Percentiles rank a stretch among this genome's conserved stretches.
Conservation (phyloP, 2,329 filamentous ascomycete species). For the Chaetomiaceae sp. region DNA sequence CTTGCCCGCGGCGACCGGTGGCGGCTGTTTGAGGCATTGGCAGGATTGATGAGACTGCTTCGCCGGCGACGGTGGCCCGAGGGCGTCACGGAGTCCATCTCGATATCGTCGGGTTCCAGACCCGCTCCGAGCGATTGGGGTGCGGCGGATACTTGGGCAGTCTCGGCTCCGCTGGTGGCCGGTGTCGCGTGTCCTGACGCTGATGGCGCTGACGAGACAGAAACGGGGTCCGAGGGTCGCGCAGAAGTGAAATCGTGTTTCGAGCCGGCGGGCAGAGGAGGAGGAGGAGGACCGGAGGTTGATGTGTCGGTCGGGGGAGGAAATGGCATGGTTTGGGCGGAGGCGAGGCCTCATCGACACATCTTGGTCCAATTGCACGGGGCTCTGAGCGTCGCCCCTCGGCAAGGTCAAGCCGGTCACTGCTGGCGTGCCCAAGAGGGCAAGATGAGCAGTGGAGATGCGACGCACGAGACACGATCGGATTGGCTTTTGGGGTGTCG, state of each 20-base stretch:
- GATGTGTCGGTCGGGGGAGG: slow-evolving; percentile 5
- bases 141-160: slow-evolving; percentile 1
- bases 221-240: neutral
- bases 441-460: slow-evolving; percentile 17
- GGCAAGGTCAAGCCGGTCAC: slow-evolving; percentile 14
- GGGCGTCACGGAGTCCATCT: slow-evolving; percentile 51
- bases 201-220: neutral
- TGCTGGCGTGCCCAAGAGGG: neutral
- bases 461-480: slow-evolving; percentile 10
- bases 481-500: slow-evolving; percentile 10
- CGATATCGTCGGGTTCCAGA: slow-evolving; percentile 38
- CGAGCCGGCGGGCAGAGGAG: neutral
- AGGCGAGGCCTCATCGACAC: slow-evolving; percentile 15
- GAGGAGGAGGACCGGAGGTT: neutral
- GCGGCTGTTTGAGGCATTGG: slow-evolving; percentile 25
- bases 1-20: slow-evolving; percentile 28
- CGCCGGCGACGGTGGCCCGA: slow-evolving; percentile 51
- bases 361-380: slow-evolving; percentile 17
- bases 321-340: slow-evolving; percentile 15
- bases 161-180: neutral
- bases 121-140: slow-evolving; percentile 7
- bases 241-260: neutral
- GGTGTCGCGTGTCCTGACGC: slow-evolving; percentile 16
- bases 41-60: slow-evolving; percentile 49
- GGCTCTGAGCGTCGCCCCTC: slow-evolving; percentile 5